phyloP scores from a whole-genome alignment of 1,284 basidiomycete genomes.

The Ustilago bromivora region DNA sequence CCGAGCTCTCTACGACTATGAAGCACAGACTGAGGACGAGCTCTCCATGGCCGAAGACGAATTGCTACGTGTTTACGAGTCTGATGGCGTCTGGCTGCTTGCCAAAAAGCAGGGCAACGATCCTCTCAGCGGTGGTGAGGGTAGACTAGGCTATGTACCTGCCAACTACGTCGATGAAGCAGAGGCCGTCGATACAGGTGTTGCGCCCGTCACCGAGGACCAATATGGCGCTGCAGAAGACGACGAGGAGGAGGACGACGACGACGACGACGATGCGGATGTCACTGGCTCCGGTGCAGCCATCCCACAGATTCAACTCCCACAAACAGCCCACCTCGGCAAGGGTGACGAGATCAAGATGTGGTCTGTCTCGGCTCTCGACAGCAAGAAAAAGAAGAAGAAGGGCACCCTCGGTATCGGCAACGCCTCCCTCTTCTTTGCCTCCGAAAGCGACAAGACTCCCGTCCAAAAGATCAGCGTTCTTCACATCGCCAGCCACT shows the following conservation, averaged over 20 bases:
- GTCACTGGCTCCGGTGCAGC: constrained; percentile 33
- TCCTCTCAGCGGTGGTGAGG: constrained; percentile 53
- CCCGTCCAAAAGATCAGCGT: constrained; percentile 66
- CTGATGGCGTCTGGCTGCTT: constrained; percentile 65
- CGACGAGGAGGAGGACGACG: constrained; percentile 47
- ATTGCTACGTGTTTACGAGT: constrained; percentile 63
- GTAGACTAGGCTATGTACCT: constrained; percentile 63
- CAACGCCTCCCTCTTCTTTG: constrained; percentile 67
- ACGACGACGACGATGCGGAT: constrained; percentile 46
- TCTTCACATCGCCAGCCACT: constrained; percentile 49
- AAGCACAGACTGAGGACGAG: constrained; percentile 66
- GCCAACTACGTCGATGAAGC: constrained; percentile 69
- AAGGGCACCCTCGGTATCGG: constrained; percentile 69
- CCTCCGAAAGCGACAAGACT: constrained; percentile 67
- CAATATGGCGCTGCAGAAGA: constrained; percentile 20
- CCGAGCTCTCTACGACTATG: constrained; percentile 66
- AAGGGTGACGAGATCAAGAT: constrained; percentile 68
- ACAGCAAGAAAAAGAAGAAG: constrained; percentile 66
- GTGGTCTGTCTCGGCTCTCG: constrained; percentile 67
- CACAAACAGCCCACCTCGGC: constrained; percentile 40
- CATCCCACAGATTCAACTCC: constrained; percentile 51
- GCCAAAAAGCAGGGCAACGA: constrained; percentile 65
- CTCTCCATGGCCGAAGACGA: constrained; percentile 64
- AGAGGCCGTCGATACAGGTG: constrained; percentile 56
- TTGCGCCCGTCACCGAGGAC: constrained; percentile 46